Conservation (phyloP, 1,284 basidiomycete genomes). For the Papiliotrema laurentii region DNA sequence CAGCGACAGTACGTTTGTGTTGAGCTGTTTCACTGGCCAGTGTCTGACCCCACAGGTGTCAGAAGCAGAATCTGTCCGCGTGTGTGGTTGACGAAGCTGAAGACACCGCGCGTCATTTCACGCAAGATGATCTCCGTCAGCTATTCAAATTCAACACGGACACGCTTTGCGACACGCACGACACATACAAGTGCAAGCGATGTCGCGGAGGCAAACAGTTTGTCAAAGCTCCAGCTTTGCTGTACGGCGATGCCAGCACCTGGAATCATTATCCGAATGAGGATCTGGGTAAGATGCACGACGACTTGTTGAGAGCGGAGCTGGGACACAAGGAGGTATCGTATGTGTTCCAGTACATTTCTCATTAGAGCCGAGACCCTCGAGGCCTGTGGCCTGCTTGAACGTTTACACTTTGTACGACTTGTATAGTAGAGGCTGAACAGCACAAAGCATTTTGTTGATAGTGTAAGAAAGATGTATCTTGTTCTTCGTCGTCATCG, state of each 20-base stretch:
- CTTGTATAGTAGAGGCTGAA: no score
- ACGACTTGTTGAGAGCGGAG: constrained; percentile 90
- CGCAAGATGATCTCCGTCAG: constrained; percentile 79
- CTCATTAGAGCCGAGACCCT: constrained; percentile 22
- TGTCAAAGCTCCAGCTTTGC: constrained; percentile 73
- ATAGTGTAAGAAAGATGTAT: no score
- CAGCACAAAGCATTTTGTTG: no score
- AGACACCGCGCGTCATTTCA: constrained; percentile 93
- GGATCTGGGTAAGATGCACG: constrained; percentile 86
- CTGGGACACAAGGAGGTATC: constrained; percentile 77
- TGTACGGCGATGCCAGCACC: constrained; percentile 98
- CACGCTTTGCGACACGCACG: constrained; percentile 90
- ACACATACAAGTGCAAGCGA: constrained; percentile 95
- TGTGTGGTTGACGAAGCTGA: constrained; percentile 97
- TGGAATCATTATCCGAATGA: constrained; percentile 96
- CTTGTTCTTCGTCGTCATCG: no score
- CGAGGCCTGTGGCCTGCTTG: background rate
- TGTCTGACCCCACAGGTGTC: constrained; percentile 53
- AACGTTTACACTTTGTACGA: no score
- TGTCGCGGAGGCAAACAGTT: constrained; percentile 84
- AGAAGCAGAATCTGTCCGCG: constrained; percentile 93
- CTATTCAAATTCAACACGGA: constrained; percentile 88
- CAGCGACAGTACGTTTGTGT: constrained; percentile 62
- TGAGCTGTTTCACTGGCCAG: background rate
- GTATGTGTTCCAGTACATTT: constrained; percentile 85